These are phyloP conservation scores for Melampsora americana DNA, from an alignment of 1,284 basidiomycete genomes.

Conservation along the genomic window DNA sequence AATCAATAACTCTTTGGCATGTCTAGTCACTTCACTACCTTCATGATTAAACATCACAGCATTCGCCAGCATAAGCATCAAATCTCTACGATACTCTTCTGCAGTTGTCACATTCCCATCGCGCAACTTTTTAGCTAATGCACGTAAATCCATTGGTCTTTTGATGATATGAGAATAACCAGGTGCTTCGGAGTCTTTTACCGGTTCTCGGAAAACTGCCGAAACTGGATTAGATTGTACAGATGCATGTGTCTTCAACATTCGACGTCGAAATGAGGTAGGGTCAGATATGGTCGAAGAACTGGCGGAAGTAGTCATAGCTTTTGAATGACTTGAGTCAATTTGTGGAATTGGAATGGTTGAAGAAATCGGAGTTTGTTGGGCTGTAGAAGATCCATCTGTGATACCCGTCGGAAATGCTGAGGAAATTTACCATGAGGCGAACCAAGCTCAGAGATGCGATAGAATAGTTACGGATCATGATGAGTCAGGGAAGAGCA, in stretches of 20 bases:
- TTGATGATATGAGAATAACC: constrained; percentile 87
- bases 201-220: constrained; percentile 78
- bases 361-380: constrained; percentile 35
- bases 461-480: too few species aligned
- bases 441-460: too few species aligned
- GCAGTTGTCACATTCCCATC: constrained; percentile 75
- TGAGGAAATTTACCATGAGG: not conserved
- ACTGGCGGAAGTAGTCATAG: not conserved
- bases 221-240: constrained; percentile 43
- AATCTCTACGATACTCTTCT: constrained; percentile 80
- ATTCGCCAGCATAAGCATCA: constrained; percentile 89
- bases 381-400: constrained; percentile 25
- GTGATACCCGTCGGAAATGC: constrained; percentile 32
- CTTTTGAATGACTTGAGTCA: constrained; percentile 1
- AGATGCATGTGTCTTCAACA: constrained; percentile 43
- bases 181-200: constrained; percentile 78
- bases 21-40: constrained; percentile 59
- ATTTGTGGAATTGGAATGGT: constrained; percentile 6
- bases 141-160: constrained; percentile 86
- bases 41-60: constrained; percentile 91
- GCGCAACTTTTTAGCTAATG: constrained; percentile 74
- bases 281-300: constrained; percentile 34
- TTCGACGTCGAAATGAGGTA: constrained; percentile 38
- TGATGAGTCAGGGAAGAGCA: not conserved
- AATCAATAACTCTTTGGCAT: constrained; percentile 81